Evolutionary conservation across 495 filamentous ascomycete genomes (phyloP).

Genomic region (Neurospora sp.): DNA sequence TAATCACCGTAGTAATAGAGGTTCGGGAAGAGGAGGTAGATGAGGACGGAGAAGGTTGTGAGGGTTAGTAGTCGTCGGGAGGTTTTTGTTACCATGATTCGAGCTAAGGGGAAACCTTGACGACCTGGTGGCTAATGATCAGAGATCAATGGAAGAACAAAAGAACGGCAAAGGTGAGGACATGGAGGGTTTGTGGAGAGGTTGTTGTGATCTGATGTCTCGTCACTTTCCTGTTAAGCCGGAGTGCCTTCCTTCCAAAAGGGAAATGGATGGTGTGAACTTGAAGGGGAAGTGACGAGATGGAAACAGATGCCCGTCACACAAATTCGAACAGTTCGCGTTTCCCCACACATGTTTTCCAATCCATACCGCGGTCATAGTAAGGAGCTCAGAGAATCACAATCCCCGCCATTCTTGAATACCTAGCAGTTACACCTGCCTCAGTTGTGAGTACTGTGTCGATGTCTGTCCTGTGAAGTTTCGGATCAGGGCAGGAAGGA

Average conservation of each 20-base stretch:
- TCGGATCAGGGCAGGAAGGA: neutral
- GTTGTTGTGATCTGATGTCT: neutral
- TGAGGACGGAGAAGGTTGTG: constrained; percentile 15
- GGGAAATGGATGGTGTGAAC: neutral
- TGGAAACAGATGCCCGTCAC: neutral
- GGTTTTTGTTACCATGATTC: neutral
- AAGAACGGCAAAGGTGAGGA: neutral
- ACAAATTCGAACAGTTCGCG: neutral
- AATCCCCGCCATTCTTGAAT: too few relatives aligned
- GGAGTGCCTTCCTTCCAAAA: neutral
- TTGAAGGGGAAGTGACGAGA: neutral
- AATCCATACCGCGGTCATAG: neutral
- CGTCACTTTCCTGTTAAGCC: neutral
- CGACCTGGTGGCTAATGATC: neutral
- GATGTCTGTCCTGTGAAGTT: neutral
- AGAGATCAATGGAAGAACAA: neutral
- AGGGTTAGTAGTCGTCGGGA: constrained; percentile 11
- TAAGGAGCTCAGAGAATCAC: too few relatives aligned
- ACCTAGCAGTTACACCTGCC: neutral
- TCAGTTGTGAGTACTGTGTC: neutral
- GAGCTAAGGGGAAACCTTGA: neutral
- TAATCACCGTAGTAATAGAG: constrained; percentile 26
- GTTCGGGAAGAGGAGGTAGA: constrained; percentile 16
- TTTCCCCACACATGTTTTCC: neutral
- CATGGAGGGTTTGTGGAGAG: neutral